A percentile compares a stretch with the other conserved stretches of the same genome.
These are phyloP conservation scores for Geranomyces michiganensis DNA, from an alignment of 192 early-diverging fungal genomes.

Conservation along the genomic window DNA sequence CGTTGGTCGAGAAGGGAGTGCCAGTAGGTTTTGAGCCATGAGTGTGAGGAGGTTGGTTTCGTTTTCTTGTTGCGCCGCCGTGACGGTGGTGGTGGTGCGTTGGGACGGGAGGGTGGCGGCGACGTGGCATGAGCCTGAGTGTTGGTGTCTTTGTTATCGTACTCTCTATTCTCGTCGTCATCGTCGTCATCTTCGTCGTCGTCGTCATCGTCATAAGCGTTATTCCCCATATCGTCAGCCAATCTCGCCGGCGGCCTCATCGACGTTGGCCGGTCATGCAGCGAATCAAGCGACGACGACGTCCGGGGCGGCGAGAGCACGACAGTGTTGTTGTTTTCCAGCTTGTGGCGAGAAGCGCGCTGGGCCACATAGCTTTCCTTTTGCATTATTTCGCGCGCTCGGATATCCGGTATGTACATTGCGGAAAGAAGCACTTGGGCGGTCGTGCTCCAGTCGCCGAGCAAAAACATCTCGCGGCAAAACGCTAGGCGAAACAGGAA, in stretches of 20 bases:
- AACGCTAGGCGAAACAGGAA: not conserved
- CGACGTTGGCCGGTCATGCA: not conserved
- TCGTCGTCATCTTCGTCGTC: too few relatives aligned
- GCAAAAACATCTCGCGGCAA: not conserved
- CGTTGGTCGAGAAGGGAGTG: not conserved
- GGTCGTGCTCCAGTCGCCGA: not conserved
- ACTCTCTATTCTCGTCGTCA: too few relatives aligned
- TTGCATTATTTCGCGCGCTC: not conserved
- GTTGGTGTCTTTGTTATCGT: too few relatives aligned
- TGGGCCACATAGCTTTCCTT: not conserved
- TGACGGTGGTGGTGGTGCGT: too few relatives aligned
- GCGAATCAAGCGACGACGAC: not conserved
- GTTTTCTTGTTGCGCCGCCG: too few relatives aligned
- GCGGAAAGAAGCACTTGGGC: not conserved
- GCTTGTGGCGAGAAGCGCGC: not conserved
- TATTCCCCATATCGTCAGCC: too few relatives aligned
- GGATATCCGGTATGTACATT: not conserved
- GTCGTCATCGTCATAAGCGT: not conserved
- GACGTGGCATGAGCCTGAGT: too few relatives aligned
- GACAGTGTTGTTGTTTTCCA: not conserved
- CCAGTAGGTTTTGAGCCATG: not conserved
- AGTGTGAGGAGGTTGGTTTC: too few relatives aligned
- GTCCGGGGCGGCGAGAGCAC: too few relatives aligned
- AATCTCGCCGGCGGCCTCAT: not conserved
- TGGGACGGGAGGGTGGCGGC: too few relatives aligned